Evolutionary conservation across 2,329 filamentous ascomycete genomes (phyloP), one percentile per base, ranked within the genome.

Genomic region (Acrodontium crateriforme): DNA sequence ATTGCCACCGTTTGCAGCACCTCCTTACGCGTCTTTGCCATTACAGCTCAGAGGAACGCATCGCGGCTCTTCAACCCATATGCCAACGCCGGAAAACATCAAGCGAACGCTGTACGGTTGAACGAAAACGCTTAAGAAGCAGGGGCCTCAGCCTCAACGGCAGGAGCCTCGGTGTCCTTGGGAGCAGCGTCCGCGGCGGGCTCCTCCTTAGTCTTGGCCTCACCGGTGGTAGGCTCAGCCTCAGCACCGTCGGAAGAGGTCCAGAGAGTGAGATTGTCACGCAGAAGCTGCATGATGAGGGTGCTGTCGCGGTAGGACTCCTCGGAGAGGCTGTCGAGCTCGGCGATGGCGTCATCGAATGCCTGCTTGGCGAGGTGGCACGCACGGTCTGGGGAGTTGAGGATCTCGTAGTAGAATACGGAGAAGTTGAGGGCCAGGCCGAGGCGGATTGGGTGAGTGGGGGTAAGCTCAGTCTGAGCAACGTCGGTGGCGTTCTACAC

Each of bases 291-390:
- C 87, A 94, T 95, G 70, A 95, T 94, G 50, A 95, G 74, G 35
- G 87, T 95, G 74, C 84, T 93, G 66, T 95, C 87, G 55, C 85
- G 82, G 78, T 95, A 94, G 36, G 83, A 92, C 69, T 95, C 87
- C 69, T 94, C 87, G 36, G 83, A 92, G 42, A 95, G 71, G 28
- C 84, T 92, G 69, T 95, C 87, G 49, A 95, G 83, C 75, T 95
- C 85, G 54, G 87, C 87, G 59, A 95, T 94, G 53, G 87, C 87
- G 60, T 94, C 87, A 58, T 95, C 87, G 55, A 95, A 95, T 27
- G 89, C 87, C 70, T 95, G 87, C 76, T 95, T 95, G 63, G 87
- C 87, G 45, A 95, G 76, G 59, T 95, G 87, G 75, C 87, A 95
- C 54, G 87, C 87, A 56, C 81, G 83, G 63, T 94, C 85, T 53